Evolutionary conservation across 495 filamentous ascomycete species (phyloP), one percentile per base, ranked within the genome.

Genomic region (Penicillium psychrofluorescens): DNA sequence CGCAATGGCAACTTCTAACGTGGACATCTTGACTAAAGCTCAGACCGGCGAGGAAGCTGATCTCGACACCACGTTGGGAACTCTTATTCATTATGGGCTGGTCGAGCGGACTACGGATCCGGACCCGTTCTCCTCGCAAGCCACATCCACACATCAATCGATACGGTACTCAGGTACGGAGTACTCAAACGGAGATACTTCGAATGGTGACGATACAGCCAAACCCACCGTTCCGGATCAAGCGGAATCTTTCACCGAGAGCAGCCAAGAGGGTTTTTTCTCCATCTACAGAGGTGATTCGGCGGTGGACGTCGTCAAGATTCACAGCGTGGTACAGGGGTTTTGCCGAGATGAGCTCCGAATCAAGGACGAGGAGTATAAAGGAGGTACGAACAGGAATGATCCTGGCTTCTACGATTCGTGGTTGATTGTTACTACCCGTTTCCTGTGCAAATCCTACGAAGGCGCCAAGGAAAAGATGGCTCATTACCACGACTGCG

Each of bases 271-370:
- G 29, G 64, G 55, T 0, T 66, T 63, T 15, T 68, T 67, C 29
- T 57, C 62, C 0, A 45, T 67, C 0, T 74, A 73, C 35, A 61
- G 67, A 1, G 76, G 76, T 15, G 70, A 73, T 32, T 56, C 52
- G 8, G 47, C 50, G 1, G 75, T 88, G 14, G 86, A 90, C 41
- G 74, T 89, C 30, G 71, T 91, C 29, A 80, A 83, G 29, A 72
- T 91, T 35, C 86, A 90, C 56, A 83, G 77, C 29, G 85, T 91
- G 1, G 84, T 90, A 6, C 88, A 91, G 54, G 82, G 78, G 0
- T 89, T 90, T 42, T 88, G 86, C 46, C 76, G 84, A 12, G 84
- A 88, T 51, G 74, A 77, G 15, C 63, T 92, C 4, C 72, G 73
- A 14, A 73, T 76, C 41, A 65, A 56, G 48, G 71, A 79, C 31